phyloP scores from a whole-genome alignment of 1,284 basidiomycete genomes.

The Leccinum subspadiceum region DNA sequence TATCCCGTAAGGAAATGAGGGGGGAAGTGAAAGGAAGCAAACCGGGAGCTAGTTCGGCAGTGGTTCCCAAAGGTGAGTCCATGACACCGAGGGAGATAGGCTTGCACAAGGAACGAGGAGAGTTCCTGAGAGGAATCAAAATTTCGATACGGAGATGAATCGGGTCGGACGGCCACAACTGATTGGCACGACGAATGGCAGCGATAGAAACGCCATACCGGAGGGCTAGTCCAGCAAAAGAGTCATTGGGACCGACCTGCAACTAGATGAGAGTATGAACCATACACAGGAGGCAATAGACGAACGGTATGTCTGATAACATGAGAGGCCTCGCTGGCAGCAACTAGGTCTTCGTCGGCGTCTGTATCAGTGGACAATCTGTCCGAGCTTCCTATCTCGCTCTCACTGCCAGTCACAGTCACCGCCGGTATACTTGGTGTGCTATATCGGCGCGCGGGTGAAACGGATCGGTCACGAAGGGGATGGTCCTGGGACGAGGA shows the following conservation, averaged over 20 bases:
- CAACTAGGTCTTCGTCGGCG: not conserved
- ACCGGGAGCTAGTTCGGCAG: slow-evolving; percentile 1
- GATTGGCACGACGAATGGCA: slow-evolving; percentile 83
- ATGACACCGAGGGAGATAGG: not conserved
- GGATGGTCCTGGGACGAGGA: slow-evolving; percentile 17
- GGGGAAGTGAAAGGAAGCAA: slow-evolving; percentile 19
- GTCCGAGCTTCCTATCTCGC: slow-evolving; percentile 2
- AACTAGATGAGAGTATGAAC: not conserved
- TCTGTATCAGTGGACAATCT: not conserved
- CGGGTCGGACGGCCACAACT: slow-evolving; percentile 87
- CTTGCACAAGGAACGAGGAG: slow-evolving; percentile 4
- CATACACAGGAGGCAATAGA: not conserved
- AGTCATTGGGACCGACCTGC: slow-evolving; percentile 72
- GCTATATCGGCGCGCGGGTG: not conserved
- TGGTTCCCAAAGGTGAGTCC: not conserved
- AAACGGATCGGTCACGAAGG: slow-evolving; percentile 18
- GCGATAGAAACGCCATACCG: slow-evolving; percentile 83
- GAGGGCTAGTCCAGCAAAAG: slow-evolving; percentile 80
- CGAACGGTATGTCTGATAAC: slow-evolving; percentile 21
- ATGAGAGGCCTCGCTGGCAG: not conserved
- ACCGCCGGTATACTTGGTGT: not conserved
- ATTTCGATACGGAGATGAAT: slow-evolving; percentile 83
- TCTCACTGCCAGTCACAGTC: not conserved
- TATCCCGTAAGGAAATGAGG: slow-evolving; percentile 24
- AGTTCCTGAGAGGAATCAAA: slow-evolving; percentile 59